Conservation (phyloP, 225 moss, liverwort and hornwort genomes). For the Bryum argenteum region DNA sequence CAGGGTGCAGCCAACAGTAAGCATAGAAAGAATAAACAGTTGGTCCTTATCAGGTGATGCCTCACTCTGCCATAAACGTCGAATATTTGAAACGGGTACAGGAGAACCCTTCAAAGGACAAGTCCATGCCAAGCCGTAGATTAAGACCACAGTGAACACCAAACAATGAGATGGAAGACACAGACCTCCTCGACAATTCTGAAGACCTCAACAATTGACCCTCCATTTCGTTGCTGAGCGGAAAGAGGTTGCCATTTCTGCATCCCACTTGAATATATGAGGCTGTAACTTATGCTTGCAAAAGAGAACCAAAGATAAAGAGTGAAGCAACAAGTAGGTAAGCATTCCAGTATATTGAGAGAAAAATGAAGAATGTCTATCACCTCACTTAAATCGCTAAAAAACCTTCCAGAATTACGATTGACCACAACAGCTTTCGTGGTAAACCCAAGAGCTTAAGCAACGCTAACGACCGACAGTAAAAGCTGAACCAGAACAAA, state of each 20-base stretch:
- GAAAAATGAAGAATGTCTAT: background rate
- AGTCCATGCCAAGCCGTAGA: conserved; percentile 11
- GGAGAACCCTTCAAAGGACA: background rate
- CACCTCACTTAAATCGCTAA: conserved; percentile 1
- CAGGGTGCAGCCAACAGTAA: conserved; percentile 32
- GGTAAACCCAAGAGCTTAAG: conserved; percentile 14
- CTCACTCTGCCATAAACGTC: background rate
- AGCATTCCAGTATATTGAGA: background rate
- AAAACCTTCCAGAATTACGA: conserved; percentile 10
- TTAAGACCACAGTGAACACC: background rate
- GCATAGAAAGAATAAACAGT: conserved; percentile 11
- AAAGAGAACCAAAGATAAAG: conserved; percentile 16
- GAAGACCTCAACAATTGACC: conserved; percentile 91
- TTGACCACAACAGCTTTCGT: conserved; percentile 12
- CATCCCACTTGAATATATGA: conserved; percentile 28
- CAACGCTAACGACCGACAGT: conserved; percentile 22
- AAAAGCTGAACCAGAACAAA: conserved; percentile 8
- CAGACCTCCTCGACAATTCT: conserved; percentile 92
- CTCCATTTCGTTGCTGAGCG: conserved; percentile 74
- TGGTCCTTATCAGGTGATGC: background rate
- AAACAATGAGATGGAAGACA: conserved; percentile 14
- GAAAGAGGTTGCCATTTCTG: conserved; percentile 97
- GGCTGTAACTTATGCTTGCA: conserved; percentile 16
- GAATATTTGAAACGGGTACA: background rate
- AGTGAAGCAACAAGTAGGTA: background rate